These are phyloP conservation scores for Neopestalotiopsis rosae DNA, from an alignment of 2,329 filamentous ascomycete genomes.

Conservation along the genomic window DNA sequence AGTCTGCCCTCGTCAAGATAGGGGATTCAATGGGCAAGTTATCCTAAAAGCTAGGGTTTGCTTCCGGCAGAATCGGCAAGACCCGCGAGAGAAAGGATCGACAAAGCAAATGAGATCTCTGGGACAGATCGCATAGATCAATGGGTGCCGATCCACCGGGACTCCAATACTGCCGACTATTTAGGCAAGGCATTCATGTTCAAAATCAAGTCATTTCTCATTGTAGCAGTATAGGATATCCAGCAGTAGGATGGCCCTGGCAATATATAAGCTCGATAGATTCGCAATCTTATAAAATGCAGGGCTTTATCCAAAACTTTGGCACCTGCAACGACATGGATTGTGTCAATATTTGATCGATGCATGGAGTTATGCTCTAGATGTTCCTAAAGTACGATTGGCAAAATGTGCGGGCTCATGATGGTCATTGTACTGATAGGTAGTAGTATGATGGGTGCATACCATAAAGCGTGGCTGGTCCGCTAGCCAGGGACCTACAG, in stretches of 20 bases:
- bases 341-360: neutral
- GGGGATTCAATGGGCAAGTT: neutral
- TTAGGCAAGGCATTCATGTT: neutral
- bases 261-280: neutral
- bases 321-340: neutral
- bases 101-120: conserved; percentile 1
- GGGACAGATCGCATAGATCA: conserved; percentile 2
- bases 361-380: neutral
- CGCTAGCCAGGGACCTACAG: neutral
- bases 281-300: neutral
- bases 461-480: neutral
- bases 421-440: neutral
- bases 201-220: neutral
- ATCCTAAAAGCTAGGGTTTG: neutral
- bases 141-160: neutral
- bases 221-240: conserved; percentile 1
- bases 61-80: neutral
- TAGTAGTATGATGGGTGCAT: neutral
- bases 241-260: neutral
- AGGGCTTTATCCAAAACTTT: neutral
- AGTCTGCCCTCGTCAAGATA: neutral
- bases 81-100: neutral
- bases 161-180: neutral
- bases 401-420: neutral
- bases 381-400: neutral